These are phyloP conservation scores for Pleurotus djamor DNA, from an alignment of 768 basidiomycete genomes.

Conservation along the genomic window DNA sequence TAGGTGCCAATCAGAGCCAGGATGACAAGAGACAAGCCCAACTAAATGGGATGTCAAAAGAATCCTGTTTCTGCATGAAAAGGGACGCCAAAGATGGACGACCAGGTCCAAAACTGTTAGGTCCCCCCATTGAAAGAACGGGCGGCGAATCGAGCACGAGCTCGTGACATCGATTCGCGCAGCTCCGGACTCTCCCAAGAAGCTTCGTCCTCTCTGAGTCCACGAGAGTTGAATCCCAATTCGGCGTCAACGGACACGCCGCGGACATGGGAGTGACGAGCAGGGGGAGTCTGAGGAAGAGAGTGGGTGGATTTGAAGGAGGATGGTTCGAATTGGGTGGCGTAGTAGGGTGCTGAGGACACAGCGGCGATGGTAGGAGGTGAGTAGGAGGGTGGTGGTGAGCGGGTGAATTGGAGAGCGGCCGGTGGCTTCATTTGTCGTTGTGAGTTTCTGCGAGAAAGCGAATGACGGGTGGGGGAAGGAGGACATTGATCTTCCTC, in stretches of 20 bases:
- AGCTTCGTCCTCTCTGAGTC: conserved; percentile 41
- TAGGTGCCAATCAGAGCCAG: not conserved
- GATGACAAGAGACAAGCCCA: not conserved
- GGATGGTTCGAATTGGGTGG: conserved; percentile 25
- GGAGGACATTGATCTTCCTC: conserved; percentile 45
- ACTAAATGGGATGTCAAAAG: not conserved
- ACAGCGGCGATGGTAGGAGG: conserved; percentile 21
- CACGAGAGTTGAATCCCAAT: conserved; percentile 12
- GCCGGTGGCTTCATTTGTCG: conserved; percentile 17
- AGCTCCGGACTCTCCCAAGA: conserved; percentile 66
- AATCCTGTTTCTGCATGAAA: not conserved
- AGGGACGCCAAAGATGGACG: not conserved
- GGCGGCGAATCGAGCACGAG: conserved; percentile 39
- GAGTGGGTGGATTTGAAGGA: conserved; percentile 18
- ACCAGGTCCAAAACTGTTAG: not conserved
- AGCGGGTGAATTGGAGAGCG: conserved; percentile 18
- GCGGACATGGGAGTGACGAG: conserved; percentile 16
- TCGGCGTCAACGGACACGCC: conserved; percentile 35
- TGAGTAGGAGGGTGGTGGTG: conserved; percentile 9
- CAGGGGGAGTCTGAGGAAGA: conserved; percentile 11
- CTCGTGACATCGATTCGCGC: conserved; percentile 69
- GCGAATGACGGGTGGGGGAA: conserved; percentile 21
- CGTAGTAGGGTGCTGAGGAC: conserved; percentile 29
- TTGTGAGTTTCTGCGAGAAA: conserved; percentile 18
- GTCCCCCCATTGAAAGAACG: conserved; percentile 11